Evolutionary conservation across 2,329 filamentous ascomycete species (phyloP).

Genomic region (Microsporum audouinii): DNA sequence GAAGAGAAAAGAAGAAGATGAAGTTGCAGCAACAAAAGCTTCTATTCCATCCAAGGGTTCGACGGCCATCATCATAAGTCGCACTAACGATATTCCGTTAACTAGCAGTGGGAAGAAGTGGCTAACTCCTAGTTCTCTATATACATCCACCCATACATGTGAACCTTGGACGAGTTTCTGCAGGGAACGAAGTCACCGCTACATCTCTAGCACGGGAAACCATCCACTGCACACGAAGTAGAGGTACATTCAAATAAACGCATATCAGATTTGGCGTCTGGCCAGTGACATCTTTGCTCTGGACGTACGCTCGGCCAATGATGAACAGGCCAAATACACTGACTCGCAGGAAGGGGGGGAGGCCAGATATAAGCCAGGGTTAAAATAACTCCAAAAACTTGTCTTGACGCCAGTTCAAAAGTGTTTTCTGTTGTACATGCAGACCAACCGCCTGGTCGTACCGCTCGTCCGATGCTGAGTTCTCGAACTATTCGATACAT

Average conservation of each 20-base stretch:
- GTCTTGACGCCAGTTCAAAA: neutral
- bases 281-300: neutral
- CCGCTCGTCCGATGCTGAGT: neutral
- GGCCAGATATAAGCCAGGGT: neutral
- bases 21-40: neutral
- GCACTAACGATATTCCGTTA: conserved; percentile 3
- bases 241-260: neutral
- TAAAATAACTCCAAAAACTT: neutral
- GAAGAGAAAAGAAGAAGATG: neutral
- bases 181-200: neutral
- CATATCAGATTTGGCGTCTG: neutral
- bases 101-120: too few relatives aligned
- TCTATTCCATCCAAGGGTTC: neutral
- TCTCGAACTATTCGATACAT: neutral
- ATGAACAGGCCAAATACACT: neutral
- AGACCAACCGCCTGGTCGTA: neutral
- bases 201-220: neutral
- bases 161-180: neutral
- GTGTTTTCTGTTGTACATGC: neutral
- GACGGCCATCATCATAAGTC: neutral
- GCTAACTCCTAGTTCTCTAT: too few relatives aligned
- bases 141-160: neutral
- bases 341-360: neutral
- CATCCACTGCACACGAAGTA: neutral
- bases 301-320: neutral